Evolutionary conservation across 2,329 filamentous ascomycete genomes (phyloP).

Genomic region (Xylaria hypoxylon): DNA sequence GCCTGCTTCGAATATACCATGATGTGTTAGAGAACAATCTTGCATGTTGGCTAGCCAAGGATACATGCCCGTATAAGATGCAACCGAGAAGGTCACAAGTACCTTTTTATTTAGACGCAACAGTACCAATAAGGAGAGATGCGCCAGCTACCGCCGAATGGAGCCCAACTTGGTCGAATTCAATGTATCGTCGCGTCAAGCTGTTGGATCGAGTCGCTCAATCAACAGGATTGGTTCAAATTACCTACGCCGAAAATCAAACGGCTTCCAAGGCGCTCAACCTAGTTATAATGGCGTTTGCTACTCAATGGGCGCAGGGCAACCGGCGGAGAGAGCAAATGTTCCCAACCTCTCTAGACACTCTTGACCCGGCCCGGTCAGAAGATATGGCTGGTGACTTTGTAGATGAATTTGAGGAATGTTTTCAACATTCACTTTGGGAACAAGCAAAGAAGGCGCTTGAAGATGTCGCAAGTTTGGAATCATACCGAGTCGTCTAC

Average conservation of each 20-base stretch:
- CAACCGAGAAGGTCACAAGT: conserved; percentile 4
- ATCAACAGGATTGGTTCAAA: conserved; percentile 19
- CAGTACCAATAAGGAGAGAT: neutral
- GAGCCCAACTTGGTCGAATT: neutral
- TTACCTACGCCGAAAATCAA: conserved; percentile 11
- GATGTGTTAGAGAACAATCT: conserved; percentile 25
- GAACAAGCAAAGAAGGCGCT: conserved; percentile 27
- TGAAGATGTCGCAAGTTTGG: conserved; percentile 13
- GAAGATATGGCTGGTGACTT: conserved; percentile 5
- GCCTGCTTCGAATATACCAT: conserved; percentile 17
- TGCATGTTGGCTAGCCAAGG: conserved; percentile 18
- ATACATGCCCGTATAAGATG: conserved; percentile 25
- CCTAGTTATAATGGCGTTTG: conserved; percentile 23
- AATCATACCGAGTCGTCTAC: conserved; percentile 27
- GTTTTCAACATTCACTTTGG: conserved; percentile 20
- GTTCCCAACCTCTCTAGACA: neutral
- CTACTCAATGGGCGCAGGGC: conserved; percentile 26
- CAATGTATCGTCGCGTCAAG: conserved; percentile 25
- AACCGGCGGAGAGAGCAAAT: conserved; percentile 19
- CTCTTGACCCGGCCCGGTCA: neutral
- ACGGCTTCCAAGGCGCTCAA: conserved; percentile 14
- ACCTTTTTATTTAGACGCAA: neutral
- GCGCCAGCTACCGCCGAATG: neutral
- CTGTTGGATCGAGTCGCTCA: conserved; percentile 17
- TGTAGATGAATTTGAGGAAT: conserved; percentile 22